These are phyloP conservation scores for Sequoia sempervirens DNA, from an alignment of 75 land plant genomes.

Conservation along the genomic window DNA sequence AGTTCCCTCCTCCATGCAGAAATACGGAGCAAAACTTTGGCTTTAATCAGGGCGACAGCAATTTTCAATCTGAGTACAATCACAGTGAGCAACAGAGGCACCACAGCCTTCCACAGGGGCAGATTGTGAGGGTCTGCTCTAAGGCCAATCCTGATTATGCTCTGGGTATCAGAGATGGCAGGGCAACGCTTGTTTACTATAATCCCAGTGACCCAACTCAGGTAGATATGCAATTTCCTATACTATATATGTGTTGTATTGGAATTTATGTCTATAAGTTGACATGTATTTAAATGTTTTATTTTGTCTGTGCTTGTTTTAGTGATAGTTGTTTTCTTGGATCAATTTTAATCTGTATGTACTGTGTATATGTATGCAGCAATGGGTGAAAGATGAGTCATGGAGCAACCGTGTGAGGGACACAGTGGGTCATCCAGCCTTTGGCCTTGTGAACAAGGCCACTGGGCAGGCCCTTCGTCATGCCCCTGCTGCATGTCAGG, in stretches of 20 bases:
- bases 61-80: not conserved
- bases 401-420: constrained; percentile 33
- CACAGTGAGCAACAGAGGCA: not conserved
- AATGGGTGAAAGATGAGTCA: constrained; percentile 39
- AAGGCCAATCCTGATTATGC: constrained; percentile 33
- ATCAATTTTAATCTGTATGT: not conserved
- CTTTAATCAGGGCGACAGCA: not conserved
- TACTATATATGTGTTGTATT: not conserved
- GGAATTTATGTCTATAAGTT: not conserved
- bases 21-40: not conserved
- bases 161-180: constrained; percentile 18
- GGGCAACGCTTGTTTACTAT: constrained; percentile 13
- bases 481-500: not conserved
- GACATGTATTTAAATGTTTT: not conserved
- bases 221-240: constrained; percentile 7
- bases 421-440: constrained; percentile 31
- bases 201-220: constrained; percentile 32
- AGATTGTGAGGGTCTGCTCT: constrained; percentile 18
- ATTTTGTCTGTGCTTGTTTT: not conserved
- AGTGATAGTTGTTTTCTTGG: too few relatives aligned
- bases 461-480: constrained; percentile 42
- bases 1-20: not conserved
- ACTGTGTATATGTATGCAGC: constrained; percentile 16
- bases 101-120: constrained; percentile 18
- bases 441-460: constrained; percentile 36